phyloP scores from a whole-genome alignment of 306 rosid genomes.

The Cyamopsis tetragonoloba region DNA sequence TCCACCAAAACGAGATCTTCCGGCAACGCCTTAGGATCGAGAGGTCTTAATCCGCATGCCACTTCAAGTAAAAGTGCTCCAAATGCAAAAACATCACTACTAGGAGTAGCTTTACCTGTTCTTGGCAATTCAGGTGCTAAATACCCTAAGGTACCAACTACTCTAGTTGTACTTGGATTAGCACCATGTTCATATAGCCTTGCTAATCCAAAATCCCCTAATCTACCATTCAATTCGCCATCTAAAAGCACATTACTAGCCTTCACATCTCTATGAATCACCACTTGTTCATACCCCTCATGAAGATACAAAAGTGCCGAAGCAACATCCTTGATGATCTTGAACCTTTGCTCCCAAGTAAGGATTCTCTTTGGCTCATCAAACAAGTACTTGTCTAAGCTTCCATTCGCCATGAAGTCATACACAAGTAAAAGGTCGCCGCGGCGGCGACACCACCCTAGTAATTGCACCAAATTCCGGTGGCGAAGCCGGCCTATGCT shows the following conservation, averaged over 20 bases:
- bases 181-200: slow-evolving; percentile 69
- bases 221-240: slow-evolving; percentile 56
- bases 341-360: slow-evolving; percentile 60
- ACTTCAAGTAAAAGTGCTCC: slow-evolving; percentile 84
- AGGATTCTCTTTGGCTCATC: slow-evolving; percentile 43
- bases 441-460: slow-evolving; percentile 74
- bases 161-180: slow-evolving; percentile 64
- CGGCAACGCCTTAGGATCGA: slow-evolving; percentile 47
- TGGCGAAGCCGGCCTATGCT: slow-evolving; percentile 85
- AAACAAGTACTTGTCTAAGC: slow-evolving; percentile 62
- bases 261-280: slow-evolving; percentile 74
- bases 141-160: slow-evolving; percentile 75
- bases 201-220: slow-evolving; percentile 80
- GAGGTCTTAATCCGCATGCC: slow-evolving; percentile 58
- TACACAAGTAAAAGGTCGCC: slow-evolving; percentile 71
- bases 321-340: slow-evolving; percentile 65
- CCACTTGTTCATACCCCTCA: slow-evolving; percentile 78
- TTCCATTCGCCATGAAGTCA: slow-evolving; percentile 76
- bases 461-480: slow-evolving; percentile 61
- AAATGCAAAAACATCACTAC: slow-evolving; percentile 67
- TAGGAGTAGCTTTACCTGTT: slow-evolving; percentile 64
- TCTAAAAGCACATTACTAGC: slow-evolving; percentile 77
- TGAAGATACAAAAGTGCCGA: slow-evolving; percentile 69
- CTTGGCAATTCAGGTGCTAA: slow-evolving; percentile 75
- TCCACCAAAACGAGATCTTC: slow-evolving; percentile 64